These are phyloP conservation scores for Calonectria multiphialidica DNA, from an alignment of 2,329 filamentous ascomycete genomes.

Conservation along the genomic window DNA sequence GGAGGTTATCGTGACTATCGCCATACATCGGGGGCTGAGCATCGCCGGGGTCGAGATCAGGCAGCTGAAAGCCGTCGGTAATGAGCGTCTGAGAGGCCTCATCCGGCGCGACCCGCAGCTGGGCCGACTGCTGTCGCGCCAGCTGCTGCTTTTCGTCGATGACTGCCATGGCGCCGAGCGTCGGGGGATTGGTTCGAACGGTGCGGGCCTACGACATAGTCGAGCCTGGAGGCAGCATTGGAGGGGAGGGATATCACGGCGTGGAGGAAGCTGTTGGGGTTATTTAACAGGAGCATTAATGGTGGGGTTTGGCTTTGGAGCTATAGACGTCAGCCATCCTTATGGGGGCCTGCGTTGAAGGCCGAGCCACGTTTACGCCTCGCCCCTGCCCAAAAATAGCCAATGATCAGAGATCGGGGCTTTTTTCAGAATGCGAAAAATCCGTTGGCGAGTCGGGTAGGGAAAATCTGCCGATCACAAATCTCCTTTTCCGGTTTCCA, in stretches of 20 bases:
- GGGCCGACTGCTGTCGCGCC: slow-evolving; percentile 35
- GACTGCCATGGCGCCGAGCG: slow-evolving; percentile 39
- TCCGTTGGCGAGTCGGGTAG: slow-evolving; percentile 3
- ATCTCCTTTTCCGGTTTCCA: neutral
- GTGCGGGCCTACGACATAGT: slow-evolving; percentile 9
- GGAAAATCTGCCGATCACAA: neutral
- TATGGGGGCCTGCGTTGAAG: neutral
- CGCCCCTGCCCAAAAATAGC: neutral
- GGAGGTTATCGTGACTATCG: slow-evolving; percentile 65
- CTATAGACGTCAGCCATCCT: slow-evolving; percentile 13
- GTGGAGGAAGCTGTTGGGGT: neutral
- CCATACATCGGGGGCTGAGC: slow-evolving; percentile 71
- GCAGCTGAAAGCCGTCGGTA: slow-evolving; percentile 55
- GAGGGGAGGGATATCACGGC: neutral
- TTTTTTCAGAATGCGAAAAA: slow-evolving; percentile 4
- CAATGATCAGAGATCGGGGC: neutral
- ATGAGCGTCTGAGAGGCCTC: slow-evolving; percentile 46
- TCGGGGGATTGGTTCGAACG: neutral
- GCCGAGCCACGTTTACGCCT: slow-evolving; percentile 5
- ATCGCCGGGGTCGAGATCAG: slow-evolving; percentile 54
- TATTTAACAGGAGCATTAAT: neutral
- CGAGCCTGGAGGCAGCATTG: neutral
- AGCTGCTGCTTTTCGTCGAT: slow-evolving; percentile 44
- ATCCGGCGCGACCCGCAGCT: slow-evolving; percentile 24
- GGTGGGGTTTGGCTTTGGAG: slow-evolving; percentile 12